Evolutionary conservation across 495 filamentous ascomycete species (phyloP), one percentile per base, ranked within the genome.

Genomic region (Podospora pseudopauciseta): DNA sequence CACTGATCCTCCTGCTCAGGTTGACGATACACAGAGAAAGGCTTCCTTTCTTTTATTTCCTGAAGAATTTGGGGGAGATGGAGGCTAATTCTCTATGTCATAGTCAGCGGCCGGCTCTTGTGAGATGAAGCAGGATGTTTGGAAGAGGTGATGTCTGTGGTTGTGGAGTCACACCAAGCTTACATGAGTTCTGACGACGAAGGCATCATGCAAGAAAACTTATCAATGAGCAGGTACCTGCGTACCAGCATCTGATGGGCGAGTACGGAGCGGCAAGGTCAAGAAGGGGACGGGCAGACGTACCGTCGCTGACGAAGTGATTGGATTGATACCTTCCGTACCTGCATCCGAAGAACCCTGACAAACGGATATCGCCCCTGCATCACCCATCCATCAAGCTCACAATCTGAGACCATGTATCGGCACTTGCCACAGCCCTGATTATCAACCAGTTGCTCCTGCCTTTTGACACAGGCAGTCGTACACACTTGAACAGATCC

Each of bases 271-370:
- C 23, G 23, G 23, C 23, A 23, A 23, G 23, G 23, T 19, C 5
- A 11, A 58, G 55, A 5, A 13, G 2, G 55, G 23, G 55, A 58
- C 23, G 23, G 55, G 55, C 19, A 58, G n/a, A 20, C 55, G 1
- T 20, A 0, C 55, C 55, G 23, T 58, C 55, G 23, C 55, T 20
- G 23, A 11, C 0, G 5, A 49, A 49, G 6, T n/a, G 55, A 58
- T 58, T 58, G 55, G 55, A 58, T 11, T 49, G 39, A 49, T 49
- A 49, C 6, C 39, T 49, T 49, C 39, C 55, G 55, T 58, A 58
- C 55, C 55, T 58, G 55, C 55, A 58, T 58, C 13, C 5, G 39
- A 49, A 49, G 15, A 18, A 23, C 1, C 23, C 23, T 2, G 15
- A 49, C 39, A 49, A 49, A 49, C 39, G 13, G 6, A 49, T 11